Conservation (phyloP, 2,329 filamentous ascomycete genomes). For the Dactylellina cionopaga region DNA sequence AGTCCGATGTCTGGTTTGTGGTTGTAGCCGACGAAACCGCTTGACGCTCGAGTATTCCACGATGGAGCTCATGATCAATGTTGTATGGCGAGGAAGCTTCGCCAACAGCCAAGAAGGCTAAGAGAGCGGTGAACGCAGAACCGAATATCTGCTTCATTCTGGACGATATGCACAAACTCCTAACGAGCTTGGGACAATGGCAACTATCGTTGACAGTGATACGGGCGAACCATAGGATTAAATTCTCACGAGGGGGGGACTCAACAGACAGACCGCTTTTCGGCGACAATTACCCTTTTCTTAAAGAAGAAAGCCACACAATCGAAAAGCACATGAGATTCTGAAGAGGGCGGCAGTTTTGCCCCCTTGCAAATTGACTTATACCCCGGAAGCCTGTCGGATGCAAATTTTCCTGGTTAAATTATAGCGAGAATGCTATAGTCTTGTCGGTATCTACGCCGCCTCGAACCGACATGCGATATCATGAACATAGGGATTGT, state of each 20-base stretch:
- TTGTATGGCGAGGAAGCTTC: background rate
- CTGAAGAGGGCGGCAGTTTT: no score
- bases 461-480: background rate
- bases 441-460: no score
- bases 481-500: no score
- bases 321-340: no score
- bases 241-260: no score
- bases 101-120: slow-evolving; percentile 1
- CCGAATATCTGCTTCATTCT: slow-evolving; percentile 8
- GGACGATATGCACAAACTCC: background rate
- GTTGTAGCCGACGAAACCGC: background rate
- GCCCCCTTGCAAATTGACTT: no score
- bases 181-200: background rate
- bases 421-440: no score
- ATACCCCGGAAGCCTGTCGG: no score
- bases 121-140: background rate
- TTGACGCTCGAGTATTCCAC: background rate
- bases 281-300: no score
- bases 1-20: slow-evolving; percentile 1
- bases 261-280: no score
- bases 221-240: background rate
- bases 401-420: no score
- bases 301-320: no score
- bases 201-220: background rate
- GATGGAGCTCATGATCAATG: background rate